phyloP scores from a whole-genome alignment of 192 early-diverging fungal genomes.

The Polychytrium aggregatum region DNA sequence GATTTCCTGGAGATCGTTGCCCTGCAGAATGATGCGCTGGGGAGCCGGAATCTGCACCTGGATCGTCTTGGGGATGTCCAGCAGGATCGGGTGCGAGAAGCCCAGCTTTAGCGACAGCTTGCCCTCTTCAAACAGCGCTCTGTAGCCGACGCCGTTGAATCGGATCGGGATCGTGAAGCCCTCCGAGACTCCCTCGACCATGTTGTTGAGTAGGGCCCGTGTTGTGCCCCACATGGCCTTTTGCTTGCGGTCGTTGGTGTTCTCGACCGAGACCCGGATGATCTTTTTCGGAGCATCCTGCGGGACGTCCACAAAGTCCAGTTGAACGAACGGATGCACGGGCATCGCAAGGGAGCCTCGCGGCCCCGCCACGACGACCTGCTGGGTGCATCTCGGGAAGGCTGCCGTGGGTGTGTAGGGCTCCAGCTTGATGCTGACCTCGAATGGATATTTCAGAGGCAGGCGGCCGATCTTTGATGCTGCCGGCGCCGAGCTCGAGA shows the following conservation, averaged over 20 bases:
- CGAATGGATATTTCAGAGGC: constrained; percentile 59
- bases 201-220: constrained; percentile 72
- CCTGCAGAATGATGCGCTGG: constrained; percentile 71
- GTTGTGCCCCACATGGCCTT: constrained; percentile 96
- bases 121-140: constrained; percentile 66
- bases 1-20: constrained; percentile 66
- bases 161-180: constrained; percentile 74
- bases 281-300: constrained; percentile 6
- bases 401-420: constrained; percentile 38
- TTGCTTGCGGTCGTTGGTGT: constrained; percentile 61
- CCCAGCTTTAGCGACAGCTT: constrained; percentile 75
- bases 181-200: constrained; percentile 81
- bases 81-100: constrained; percentile 68
- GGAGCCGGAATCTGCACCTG: constrained; percentile 64
- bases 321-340: constrained; percentile 68
- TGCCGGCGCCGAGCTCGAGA: constrained; percentile 14
- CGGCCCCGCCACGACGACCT: constrained; percentile 67
- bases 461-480: constrained; percentile 75
- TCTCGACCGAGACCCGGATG: constrained; percentile 35
- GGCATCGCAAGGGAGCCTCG: constrained; percentile 66
- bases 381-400: constrained; percentile 45
- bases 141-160: constrained; percentile 88
- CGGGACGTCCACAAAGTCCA: constrained; percentile 19
- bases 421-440: constrained; percentile 55
- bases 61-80: constrained; percentile 73